A percentile compares a stretch with the other conserved stretches of the same genome.
Evolutionary conservation across 345 rosid genomes (phyloP).

Genomic region (Cardiospermum halicacabum): DNA sequence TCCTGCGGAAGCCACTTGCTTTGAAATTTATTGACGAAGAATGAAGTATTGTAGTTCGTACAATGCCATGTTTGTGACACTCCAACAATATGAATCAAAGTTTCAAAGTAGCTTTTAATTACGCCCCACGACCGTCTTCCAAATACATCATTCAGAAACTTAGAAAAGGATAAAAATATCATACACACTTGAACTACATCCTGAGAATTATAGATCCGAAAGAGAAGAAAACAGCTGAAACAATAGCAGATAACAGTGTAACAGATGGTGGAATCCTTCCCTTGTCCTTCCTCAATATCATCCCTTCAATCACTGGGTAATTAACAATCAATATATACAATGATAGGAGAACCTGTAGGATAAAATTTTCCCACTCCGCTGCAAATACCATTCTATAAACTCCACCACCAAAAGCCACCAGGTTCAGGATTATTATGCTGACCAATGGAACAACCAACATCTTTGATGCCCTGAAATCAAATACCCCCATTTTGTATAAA

Average conservation of each 20-base stretch:
- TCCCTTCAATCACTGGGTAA: conserved; percentile 40
- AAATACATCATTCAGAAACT: too few relatives aligned
- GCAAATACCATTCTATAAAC: conserved; percentile 15
- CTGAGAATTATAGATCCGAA: conserved; percentile 13
- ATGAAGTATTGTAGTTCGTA: too few relatives aligned
- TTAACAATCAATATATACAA: conserved; percentile 27
- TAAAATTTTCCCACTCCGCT: conserved; percentile 19
- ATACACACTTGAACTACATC: neutral
- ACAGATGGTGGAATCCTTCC: conserved; percentile 31
- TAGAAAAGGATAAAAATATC: too few relatives aligned
- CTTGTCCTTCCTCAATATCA: conserved; percentile 35
- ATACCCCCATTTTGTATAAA: conserved; percentile 28
- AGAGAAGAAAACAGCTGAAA: conserved; percentile 15
- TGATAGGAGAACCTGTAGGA: conserved; percentile 26
- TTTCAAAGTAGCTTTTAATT: too few relatives aligned
- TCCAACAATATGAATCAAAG: too few relatives aligned
- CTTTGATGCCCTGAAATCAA: conserved; percentile 32
- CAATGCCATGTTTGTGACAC: too few relatives aligned
- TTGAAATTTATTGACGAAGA: too few relatives aligned
- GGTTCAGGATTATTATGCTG: conserved; percentile 26
- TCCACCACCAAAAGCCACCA: conserved; percentile 20
- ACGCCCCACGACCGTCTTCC: too few relatives aligned
- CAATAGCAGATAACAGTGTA: conserved; percentile 14
- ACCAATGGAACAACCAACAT: conserved; percentile 36
- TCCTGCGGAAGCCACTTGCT: too few relatives aligned